A percentile compares a stretch with the other conserved stretches of the same genome.
Conservation (phyloP, 805 yeast species). For the Wickerhamiella slavikovae region DNA sequence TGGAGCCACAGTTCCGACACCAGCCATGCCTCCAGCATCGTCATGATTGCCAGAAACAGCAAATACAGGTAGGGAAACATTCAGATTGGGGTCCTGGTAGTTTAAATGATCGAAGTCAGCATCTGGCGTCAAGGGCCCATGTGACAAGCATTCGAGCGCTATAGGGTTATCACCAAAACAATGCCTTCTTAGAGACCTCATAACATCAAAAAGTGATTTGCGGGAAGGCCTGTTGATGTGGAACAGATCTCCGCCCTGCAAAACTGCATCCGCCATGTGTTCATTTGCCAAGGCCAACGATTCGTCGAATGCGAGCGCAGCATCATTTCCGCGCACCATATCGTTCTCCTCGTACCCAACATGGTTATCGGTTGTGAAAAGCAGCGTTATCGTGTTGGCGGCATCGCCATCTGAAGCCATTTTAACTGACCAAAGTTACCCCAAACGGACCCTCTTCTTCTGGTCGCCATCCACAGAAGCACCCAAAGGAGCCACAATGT, state of each 20-base stretch:
- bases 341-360: constrained; percentile 85
- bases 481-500: too few species aligned
- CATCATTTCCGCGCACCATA: constrained; percentile 75
- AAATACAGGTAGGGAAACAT: constrained; percentile 75
- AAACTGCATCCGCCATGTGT: constrained; percentile 58
- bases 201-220: constrained; percentile 67
- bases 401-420: too few species aligned
- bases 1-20: constrained; percentile 65
- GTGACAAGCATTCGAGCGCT: constrained; percentile 63
- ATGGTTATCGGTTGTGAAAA: constrained; percentile 88
- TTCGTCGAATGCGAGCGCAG: constrained; percentile 76
- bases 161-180: constrained; percentile 81
- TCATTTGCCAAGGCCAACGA: constrained; percentile 49
- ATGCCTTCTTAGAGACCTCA: constrained; percentile 41
- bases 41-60: constrained; percentile 94
- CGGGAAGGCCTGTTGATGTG: constrained; percentile 79
- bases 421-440: too few species aligned
- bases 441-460: too few species aligned
- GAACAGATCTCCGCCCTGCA: constrained; percentile 87
- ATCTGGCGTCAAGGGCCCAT: constrained; percentile 40
- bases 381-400: constrained; percentile 46
- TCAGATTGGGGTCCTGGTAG: constrained; percentile 78
- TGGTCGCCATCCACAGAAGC: too few species aligned
- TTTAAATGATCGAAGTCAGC: constrained; percentile 45
- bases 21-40: constrained; percentile 68